Conservation (phyloP, 805 yeast species). For the Yamadazyma philogaea region DNA sequence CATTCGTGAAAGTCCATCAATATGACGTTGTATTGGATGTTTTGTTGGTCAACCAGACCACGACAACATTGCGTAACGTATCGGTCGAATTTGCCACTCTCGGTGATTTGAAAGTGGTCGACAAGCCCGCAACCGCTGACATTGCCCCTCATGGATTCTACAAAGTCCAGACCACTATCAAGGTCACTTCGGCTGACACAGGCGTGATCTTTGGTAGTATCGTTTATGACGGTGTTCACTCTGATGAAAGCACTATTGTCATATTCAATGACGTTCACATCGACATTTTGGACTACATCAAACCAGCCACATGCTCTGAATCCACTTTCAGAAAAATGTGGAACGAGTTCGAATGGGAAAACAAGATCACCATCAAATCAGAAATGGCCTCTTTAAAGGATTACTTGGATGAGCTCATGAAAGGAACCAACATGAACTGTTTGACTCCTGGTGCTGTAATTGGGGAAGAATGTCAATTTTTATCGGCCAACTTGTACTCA, state of each 20-base stretch:
- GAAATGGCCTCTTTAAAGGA: conserved; percentile 63
- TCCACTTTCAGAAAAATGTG: conserved; percentile 94
- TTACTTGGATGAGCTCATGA: conserved; percentile 71
- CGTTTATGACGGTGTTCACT: conserved; percentile 93
- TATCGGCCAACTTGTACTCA: conserved; percentile 92
- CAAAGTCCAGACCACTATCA: conserved; percentile 80
- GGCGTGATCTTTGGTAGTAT: conserved; percentile 98
- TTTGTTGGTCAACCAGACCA: conserved; percentile 90
- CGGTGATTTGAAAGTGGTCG: conserved; percentile 93
- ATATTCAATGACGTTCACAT: conserved; percentile 92
- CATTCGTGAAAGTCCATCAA: conserved; percentile 92
- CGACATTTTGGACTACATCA: conserved; percentile 95
- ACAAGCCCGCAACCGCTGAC: conserved; percentile 83
- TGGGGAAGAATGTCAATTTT: conserved; percentile 85
- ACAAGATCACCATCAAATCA: conserved; percentile 86
- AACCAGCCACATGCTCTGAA: conserved; percentile 90
- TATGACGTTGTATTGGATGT: conserved; percentile 95
- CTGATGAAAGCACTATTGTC: conserved; percentile 84
- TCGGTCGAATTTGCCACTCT: conserved; percentile 93
- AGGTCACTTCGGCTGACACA: conserved; percentile 95
- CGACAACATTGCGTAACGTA: conserved; percentile 81
- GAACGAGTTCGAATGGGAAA: conserved; percentile 99
- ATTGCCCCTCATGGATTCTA: conserved; percentile 98
- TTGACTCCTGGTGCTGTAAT: conserved; percentile 89
- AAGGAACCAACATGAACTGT: conserved; percentile 90